A percentile compares a stretch with the other conserved stretches of the same genome.
These are phyloP conservation scores for Rosa chinensis DNA, from an alignment of 306 rosid genomes.

Conservation along the genomic window DNA sequence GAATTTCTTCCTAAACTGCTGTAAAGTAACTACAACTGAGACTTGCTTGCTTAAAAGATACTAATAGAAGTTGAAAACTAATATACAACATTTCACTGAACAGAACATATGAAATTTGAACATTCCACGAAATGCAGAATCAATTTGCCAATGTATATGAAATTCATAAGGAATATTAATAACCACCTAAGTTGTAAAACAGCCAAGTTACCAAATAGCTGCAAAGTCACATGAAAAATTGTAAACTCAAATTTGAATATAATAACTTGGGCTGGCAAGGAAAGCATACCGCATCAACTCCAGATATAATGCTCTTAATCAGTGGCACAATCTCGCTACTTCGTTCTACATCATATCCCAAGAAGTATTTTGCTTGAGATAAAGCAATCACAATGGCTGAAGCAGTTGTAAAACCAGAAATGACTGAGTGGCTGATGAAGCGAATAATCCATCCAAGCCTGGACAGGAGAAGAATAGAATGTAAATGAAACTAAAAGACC, in stretches of 20 bases:
- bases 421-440: constrained; percentile 96
- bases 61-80: background rate
- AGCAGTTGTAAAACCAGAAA: constrained; percentile 95
- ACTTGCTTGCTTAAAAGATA: background rate
- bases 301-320: constrained; percentile 80
- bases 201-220: constrained; percentile 2
- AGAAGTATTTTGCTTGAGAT: constrained; percentile 88
- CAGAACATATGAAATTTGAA: background rate
- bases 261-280: constrained; percentile 22
- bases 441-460: constrained; percentile 99
- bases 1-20: background rate
- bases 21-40: background rate
- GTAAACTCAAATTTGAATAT: constrained; percentile 18
- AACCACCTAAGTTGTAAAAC: background rate
- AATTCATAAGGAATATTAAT: background rate
- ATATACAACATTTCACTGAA: background rate
- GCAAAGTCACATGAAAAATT: background rate
- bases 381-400: constrained; percentile 95
- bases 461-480: constrained; percentile 35
- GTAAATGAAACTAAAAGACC: constrained; percentile 13
- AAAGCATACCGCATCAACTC: constrained; percentile 81
- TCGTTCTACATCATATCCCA: constrained; percentile 69
- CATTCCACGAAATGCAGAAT: background rate
- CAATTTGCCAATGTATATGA: background rate
- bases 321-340: constrained; percentile 92